Evolutionary conservation across 1,284 basidiomycete genomes (phyloP).

Genomic region (Heterobasidion irregulare): DNA sequence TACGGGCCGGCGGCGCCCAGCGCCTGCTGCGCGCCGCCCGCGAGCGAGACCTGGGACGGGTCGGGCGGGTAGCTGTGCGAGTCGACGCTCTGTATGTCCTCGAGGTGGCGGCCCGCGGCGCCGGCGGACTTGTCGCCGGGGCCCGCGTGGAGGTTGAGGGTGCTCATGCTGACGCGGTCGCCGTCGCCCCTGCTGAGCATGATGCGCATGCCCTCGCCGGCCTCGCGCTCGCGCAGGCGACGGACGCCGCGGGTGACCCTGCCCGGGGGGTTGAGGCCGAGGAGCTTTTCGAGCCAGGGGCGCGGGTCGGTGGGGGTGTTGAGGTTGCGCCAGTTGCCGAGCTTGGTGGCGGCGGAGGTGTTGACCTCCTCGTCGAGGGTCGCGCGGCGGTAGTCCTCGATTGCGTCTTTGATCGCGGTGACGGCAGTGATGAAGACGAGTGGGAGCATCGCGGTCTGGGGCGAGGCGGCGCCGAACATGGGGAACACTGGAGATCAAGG

Average conservation of each 20-base stretch:
- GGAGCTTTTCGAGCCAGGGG: conserved; percentile 63
- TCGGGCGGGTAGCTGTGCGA: conserved; percentile 51
- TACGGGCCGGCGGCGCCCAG: neutral
- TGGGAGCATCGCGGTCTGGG: conserved; percentile 81
- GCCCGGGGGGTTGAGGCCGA: conserved; percentile 63
- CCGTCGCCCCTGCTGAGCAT: conserved; percentile 43
- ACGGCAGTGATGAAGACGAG: conserved; percentile 83
- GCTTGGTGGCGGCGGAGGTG: conserved; percentile 79
- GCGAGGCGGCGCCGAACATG: conserved; percentile 83
- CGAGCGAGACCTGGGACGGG: conserved; percentile 7
- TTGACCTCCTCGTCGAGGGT: conserved; percentile 87
- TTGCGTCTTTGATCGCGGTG: conserved; percentile 90
- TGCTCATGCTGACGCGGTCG: conserved; percentile 29
- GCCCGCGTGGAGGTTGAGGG: conserved; percentile 32
- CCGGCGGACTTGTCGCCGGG: conserved; percentile 21
- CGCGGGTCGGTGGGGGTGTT: conserved; percentile 81
- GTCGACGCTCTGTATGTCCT: conserved; percentile 62
- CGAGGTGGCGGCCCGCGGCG: conserved; percentile 34
- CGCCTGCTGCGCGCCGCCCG: conserved; percentile 4
- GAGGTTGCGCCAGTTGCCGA: conserved; percentile 85
- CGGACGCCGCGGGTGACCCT: conserved; percentile 80
- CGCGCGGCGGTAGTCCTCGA: conserved; percentile 91
- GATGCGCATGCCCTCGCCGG: conserved; percentile 52
- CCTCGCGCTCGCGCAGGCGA: conserved; percentile 81
- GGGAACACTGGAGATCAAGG: conserved; percentile 57